Evolutionary conservation across 345 rosid genomes (phyloP), one percentile per base, ranked within the genome.

Genomic region (Raphanus sativus): DNA sequence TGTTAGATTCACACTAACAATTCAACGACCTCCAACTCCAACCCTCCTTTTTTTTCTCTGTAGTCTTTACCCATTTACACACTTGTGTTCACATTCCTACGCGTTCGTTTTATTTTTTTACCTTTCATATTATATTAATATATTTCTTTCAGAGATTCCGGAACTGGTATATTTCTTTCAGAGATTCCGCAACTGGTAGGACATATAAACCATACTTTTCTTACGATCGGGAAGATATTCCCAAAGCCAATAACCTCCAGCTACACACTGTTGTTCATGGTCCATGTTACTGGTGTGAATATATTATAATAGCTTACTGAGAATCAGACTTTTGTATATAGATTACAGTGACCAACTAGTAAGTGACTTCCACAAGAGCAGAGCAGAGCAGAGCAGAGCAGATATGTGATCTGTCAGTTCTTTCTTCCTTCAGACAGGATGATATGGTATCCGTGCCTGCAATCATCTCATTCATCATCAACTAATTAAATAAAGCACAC

Each of bases 381-480:
- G 69, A 71, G 38, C 1, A 32, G 69, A 71, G 38, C 1, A 32
- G 25, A n/a, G 56, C 54, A 12, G 2, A 8, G 12, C 45, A 40
- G 64, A 38, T 9, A 2, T 9, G 48, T 28, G 10, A 65, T 69
- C 67, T 28, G 26, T 89, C 85, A 94, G 77, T 94, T 92, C 88
- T 94, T 94, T 77, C 98, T 86, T 78, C 97, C 98, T 73, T 94
- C 97, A 5, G 80, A 66, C 69, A 92, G 75, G 82, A 94, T 92
- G 40, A 94, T 81, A 82, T 90, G 98, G 76, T 94, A 89, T 8
- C 98, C 97, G 73, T 92, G 98, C 76, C 98, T 92, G 89, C 85
- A 76, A 61, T 68, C 29, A 77, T 28, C 25, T 56, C 45, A 70
- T 56, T 33, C 56, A 68, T 62, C 59, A 54, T 71, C 50, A 4